Evolutionary conservation across 2,329 filamentous ascomycete genomes (phyloP).

Genomic region (Botrytis fragariae): DNA sequence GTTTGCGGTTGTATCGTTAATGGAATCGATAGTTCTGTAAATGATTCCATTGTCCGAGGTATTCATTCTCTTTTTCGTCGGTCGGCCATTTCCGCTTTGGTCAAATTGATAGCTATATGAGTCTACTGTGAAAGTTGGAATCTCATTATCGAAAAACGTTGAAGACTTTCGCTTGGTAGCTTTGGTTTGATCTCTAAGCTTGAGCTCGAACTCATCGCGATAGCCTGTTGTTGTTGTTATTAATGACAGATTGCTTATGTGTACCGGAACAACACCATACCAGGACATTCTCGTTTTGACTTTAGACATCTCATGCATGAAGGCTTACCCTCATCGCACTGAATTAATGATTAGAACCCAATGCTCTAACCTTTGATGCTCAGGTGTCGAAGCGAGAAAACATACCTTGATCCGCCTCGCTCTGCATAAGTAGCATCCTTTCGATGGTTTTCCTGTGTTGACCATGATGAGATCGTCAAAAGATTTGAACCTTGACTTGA

Average conservation of each 20-base stretch:
- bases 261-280: constrained; percentile 42
- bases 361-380: background rate
- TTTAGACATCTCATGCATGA: constrained; percentile 62
- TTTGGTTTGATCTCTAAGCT: background rate
- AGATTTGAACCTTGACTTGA: background rate
- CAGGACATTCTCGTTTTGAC: constrained; percentile 58
- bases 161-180: constrained; percentile 1
- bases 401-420: constrained; percentile 23
- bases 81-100: background rate
- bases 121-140: background rate
- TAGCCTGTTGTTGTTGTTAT: background rate
- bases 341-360: background rate
- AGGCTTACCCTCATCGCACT: constrained; percentile 65
- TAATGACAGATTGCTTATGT: background rate
- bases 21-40: background rate
- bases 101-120: background rate
- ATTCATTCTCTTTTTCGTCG: background rate
- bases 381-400: background rate
- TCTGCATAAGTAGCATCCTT: constrained; percentile 23
- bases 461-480: background rate
- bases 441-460: constrained; percentile 19
- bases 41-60: background rate
- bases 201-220: constrained; percentile 10
- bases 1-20: background rate
- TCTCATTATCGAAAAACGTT: background rate